Percentiles rank a stretch among this genome's conserved stretches.
Evolutionary conservation across 192 early-diverging fungal genomes (phyloP).

Genomic region (Coemansia sp.): DNA sequence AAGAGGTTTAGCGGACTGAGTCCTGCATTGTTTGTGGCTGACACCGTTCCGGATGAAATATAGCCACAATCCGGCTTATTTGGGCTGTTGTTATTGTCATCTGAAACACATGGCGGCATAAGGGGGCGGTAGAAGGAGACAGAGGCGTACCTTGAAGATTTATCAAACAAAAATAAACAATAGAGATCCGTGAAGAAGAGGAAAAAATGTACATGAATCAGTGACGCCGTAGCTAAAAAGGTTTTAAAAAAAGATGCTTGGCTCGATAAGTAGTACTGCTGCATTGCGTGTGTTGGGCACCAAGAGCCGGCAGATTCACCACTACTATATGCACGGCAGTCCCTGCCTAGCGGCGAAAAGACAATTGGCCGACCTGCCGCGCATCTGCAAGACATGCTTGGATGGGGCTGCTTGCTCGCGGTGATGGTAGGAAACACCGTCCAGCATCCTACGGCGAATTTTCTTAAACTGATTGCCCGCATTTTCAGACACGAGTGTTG

Average conservation of each 20-base stretch:
- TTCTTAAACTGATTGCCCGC: neutral
- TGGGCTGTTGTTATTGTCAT: neutral
- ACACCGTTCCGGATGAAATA: slow-evolving; percentile 3
- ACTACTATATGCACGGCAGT: neutral
- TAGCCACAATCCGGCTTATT: neutral
- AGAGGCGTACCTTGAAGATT: neutral
- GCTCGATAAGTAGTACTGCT: too few species aligned
- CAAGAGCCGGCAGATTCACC: neutral
- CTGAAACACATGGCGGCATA: neutral
- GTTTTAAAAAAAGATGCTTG: too few species aligned
- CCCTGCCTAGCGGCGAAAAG: neutral
- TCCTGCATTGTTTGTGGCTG: neutral
- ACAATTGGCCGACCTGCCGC: slow-evolving; percentile 3
- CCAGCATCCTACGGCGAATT: neutral
- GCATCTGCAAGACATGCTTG: too few species aligned
- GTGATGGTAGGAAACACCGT: neutral
- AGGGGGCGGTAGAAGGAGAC: neutral
- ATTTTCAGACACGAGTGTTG: neutral
- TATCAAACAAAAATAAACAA: neutral
- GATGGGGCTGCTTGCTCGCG: too few species aligned
- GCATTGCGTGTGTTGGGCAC: neutral
- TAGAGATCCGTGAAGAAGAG: neutral
- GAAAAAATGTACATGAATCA: neutral
- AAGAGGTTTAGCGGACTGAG: neutral
- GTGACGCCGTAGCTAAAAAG: slow-evolving; percentile 1